Evolutionary conservation across 202 grass and related monocot species (phyloP), one percentile per base, ranked within the genome.

Genomic region (Musa balbisiana): DNA sequence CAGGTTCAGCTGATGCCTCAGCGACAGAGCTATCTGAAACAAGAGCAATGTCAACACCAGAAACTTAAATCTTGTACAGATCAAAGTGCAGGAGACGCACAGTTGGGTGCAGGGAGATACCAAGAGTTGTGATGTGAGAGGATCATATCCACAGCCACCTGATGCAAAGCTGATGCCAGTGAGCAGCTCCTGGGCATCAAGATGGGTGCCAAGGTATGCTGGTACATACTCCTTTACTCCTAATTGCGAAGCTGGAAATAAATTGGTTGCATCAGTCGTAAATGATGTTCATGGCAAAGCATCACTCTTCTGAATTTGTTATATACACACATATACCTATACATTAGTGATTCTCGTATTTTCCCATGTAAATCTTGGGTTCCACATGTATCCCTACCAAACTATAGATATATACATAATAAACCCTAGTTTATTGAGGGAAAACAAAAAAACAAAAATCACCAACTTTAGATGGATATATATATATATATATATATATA

Each of bases 131-230:
- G 92, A 81, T 0, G 92, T 89, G 3, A 90, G 76, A n/a, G 87
- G 85, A 70, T 96, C 92, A 56, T 86, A 96, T 1, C 92, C 89
- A 0, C 89, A 84, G 20, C 87, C 92, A 1, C 89, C 87, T 0
- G 92, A 96, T 20, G 89, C 89, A 80, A 96, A 96, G 89, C 92
- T 90, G 0, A 92, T 81, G 16, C 89, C 89, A 6, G 89, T 92
- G 8, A 80, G 71, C 2, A 96, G 74, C 21, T 96, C 92, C 16
- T 90, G 83, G 2, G 85, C 78, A 20, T 76, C 87, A 33, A 84
- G 85, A 1, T 81, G 69, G 0, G 72, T 82, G 65, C 88, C 82
- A 0, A 92, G 21, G 72, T 87, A 96, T 0, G 83, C 25, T 3
- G 89, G 76, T 2, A 96, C 59, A 12, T 82, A 66, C 62, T 77